Conservation (phyloP, 2,329 filamentous ascomycete species). For the Colletotrichum lini region DNA sequence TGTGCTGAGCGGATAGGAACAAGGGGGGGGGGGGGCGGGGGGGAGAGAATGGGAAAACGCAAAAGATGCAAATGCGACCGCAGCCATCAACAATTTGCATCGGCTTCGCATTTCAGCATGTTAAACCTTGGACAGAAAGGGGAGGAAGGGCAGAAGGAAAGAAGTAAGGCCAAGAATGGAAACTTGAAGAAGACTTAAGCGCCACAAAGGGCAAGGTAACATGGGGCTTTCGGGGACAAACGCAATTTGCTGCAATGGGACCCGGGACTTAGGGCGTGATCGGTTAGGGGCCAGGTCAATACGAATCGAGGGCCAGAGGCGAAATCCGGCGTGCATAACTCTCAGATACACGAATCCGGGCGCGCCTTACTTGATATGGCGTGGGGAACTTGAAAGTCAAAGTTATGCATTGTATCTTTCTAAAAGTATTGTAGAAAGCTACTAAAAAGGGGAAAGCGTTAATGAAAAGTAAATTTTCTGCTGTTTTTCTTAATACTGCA, state of each 20-base stretch:
- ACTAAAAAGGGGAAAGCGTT: no score
- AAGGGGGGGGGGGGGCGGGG: background rate
- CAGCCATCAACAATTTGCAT: background rate
- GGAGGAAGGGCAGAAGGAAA: background rate
- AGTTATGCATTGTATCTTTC: no score
- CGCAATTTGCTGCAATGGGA: background rate
- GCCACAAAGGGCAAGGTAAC: background rate
- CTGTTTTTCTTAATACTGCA: no score
- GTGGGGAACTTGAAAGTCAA: no score
- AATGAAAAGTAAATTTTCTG: no score
- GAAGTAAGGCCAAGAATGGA: conserved; percentile 5
- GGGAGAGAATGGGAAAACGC: conserved; percentile 13
- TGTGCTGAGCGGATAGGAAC: background rate
- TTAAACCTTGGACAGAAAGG: background rate
- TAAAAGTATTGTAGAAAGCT: no score
- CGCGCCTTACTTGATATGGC: no score
- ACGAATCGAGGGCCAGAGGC: no score
- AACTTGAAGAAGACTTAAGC: conserved; percentile 5
- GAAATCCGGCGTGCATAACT: no score
- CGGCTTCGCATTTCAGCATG: conserved; percentile 13
- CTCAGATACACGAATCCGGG: no score
- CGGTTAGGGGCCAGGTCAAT: no score
- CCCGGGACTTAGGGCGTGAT: background rate
- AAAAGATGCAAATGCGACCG: conserved; percentile 9
- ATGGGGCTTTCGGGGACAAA: background rate